Evolutionary conservation across 2,329 filamentous ascomycete species (phyloP).

Genomic region (Clonostachys solani): DNA sequence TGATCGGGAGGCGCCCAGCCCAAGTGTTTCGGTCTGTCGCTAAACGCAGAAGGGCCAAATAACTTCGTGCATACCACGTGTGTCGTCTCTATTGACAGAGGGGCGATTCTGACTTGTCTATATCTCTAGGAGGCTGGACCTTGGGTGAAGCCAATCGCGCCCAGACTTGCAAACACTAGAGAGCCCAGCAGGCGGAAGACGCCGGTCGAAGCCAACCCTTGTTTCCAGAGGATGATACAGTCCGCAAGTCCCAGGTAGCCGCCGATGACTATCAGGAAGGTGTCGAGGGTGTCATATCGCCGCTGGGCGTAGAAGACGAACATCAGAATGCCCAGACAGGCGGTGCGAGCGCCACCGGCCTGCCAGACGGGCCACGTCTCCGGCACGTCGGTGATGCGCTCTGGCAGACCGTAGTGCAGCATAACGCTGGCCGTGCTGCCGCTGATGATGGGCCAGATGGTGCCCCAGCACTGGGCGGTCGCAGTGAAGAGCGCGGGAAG

Average conservation of each 20-base stretch:
- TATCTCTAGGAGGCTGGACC: not conserved
- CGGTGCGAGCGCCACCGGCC: slow-evolving; percentile 10
- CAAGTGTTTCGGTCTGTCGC: too few relatives aligned
- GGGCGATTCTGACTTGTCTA: too few relatives aligned
- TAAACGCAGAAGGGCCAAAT: too few relatives aligned
- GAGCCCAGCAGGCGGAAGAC: slow-evolving; percentile 8
- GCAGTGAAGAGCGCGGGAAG: slow-evolving; percentile 9
- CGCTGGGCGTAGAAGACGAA: slow-evolving; percentile 10
- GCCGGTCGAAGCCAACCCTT: slow-evolving; percentile 5
- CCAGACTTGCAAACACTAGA: slow-evolving; percentile 8
- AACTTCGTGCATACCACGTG: too few relatives aligned
- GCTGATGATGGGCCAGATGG: slow-evolving; percentile 7
- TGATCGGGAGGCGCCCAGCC: too few relatives aligned
- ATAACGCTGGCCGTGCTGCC: slow-evolving; percentile 8
- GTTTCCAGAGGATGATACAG: slow-evolving; percentile 7
- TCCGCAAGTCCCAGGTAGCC: slow-evolving; percentile 8
- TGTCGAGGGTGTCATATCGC: slow-evolving; percentile 11
- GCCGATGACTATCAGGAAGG: slow-evolving; percentile 6
- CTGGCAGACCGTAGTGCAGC: slow-evolving; percentile 8
- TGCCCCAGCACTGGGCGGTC: slow-evolving; percentile 8
- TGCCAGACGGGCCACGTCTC: slow-evolving; percentile 9
- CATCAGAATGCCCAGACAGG: slow-evolving; percentile 10
- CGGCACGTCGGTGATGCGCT: slow-evolving; percentile 9
- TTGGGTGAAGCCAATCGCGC: slow-evolving; percentile 3
- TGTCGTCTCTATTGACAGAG: too few relatives aligned